Evolutionary conservation across 345 rosid genomes (phyloP), one percentile per base, ranked within the genome.

Genomic region (Pelargonium nanum): DNA sequence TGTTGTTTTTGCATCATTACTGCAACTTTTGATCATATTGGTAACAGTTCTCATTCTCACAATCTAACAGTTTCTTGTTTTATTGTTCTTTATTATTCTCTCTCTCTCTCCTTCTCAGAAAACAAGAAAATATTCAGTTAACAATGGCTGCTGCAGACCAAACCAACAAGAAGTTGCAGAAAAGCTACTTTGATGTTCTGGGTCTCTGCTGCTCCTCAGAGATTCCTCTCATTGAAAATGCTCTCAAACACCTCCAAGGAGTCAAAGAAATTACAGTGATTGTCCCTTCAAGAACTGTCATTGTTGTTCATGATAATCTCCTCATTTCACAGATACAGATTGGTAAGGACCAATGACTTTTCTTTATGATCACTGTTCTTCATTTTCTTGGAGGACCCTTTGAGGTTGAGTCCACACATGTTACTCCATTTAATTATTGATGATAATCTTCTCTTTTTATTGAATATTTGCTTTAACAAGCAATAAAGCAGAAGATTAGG

Each of bases 161-260:
- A 17, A 51, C n/a, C n/a, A n/a, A 51, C 54, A 73, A 68, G 61
- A 83, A 74, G 65, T 34, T 60, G 40, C 85, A 81, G 56, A 93
- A 87, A 60, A 93, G 88, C 73, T 89, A 93, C 72, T 85, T 87
- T 23, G 99, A 93, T 56, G 96, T 89, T 28, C 53, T 87, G 34
- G 99, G 97, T 4, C 65, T 93, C 0, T 93, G 99, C 59, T 93
- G 99, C 63, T 74, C 99, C 1, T 92, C 99, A 4, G 99, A 92
- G 69, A 83, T 87, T 61, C 83, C 97, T 19, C 20, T 89, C 58
- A 65, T 93, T 0, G 97, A 89, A 64, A 89, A 71, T 40, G 73
- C 87, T 4, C 81, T 89, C 24, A 77, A 72, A 6, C 71, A 89
- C 0, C 74, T 87, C 1, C 77, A 79, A 22, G 99, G 99, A 0